These are phyloP conservation scores for Trichosporon ovoides DNA, from an alignment of 1,284 basidiomycete species.

Conservation along the genomic window DNA sequence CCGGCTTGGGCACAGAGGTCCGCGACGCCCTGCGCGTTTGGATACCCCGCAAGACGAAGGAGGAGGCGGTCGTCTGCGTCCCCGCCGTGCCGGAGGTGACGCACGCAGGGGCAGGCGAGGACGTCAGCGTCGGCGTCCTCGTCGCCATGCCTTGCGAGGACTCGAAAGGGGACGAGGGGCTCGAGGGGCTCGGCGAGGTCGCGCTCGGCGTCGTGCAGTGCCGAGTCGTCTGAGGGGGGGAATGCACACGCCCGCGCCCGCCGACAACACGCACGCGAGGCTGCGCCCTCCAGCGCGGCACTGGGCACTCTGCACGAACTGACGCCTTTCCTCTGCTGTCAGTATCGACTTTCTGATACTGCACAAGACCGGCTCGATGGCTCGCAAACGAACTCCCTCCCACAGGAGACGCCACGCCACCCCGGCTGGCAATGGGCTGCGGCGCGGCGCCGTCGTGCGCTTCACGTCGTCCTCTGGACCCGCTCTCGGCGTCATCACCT, in stretches of 20 bases:
- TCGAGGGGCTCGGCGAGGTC: conserved; percentile 34
- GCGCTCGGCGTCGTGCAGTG: conserved; percentile 35
- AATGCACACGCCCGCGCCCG: no score
- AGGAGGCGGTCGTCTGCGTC: neutral
- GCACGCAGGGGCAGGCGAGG: conserved; percentile 21
- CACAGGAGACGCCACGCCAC: no score
- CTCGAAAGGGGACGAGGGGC: conserved; percentile 16
- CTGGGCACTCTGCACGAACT: no score
- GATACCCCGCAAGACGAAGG: neutral
- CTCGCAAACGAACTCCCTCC: no score
- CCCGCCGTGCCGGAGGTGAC: neutral
- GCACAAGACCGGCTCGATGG: no score
- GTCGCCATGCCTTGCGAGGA: conserved; percentile 37
- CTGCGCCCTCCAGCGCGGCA: no score
- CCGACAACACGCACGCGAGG: no score
- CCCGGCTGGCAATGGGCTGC: neutral
- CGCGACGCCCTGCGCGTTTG: conserved; percentile 8
- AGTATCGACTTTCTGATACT: no score
- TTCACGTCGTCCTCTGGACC: neutral
- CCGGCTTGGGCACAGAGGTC: conserved; percentile 4
- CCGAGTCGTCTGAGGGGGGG: neutral
- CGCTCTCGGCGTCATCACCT: neutral
- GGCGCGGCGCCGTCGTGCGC: neutral
- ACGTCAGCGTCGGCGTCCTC: conserved; percentile 37
- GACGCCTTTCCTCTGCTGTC: no score